Evolutionary conservation across 495 filamentous ascomycete species (phyloP), one percentile per base, ranked within the genome.

Genomic region (Aspergillus coremiiformis): DNA sequence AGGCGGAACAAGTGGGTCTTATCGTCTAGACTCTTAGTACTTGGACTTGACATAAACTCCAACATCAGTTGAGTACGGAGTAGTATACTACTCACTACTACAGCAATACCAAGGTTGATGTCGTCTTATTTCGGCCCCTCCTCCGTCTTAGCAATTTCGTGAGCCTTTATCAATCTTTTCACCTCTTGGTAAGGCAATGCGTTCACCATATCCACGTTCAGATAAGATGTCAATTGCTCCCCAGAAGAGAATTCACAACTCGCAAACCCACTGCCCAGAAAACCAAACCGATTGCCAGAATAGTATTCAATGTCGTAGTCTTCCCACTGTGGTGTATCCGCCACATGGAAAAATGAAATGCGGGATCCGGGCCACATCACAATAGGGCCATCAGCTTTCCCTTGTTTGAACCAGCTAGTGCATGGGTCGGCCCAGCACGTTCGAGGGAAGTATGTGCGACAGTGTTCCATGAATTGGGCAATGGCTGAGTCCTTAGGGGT

Each of bases 381-480:
- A 20, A 52, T 14, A 4, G 23, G 17, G 11, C 33, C 44, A n/a
- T 50, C 51, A 8, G 20, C 9, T 1, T 14, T 49, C 3, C 51
- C 50, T 29, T 24, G 29, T 44, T 73, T 73, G 54, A 72, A 71
- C 68, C 69, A 71, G 1, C 60, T 65, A 15, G 59, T 53, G 49
- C 72, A 76, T 0, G 57, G 41, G 27, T 70, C 65, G 1, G 62
- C 39, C 65, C 68, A 76, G 11, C 65, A 60, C 2, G 61, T 71
- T 14, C 58, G 60, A 33, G 62, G 46, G 52, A 72, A 56, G 47
- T 64, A 72, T 1, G 47, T 37, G 5, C 32, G 32, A 8, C 4
- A 4, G 8, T 68, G 64, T 11, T 53, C 56, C 42, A 63, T 60
- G 47, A 75, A 71, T 20, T 71, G 66, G 19, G 51, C 53, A 1